These are phyloP conservation scores for Stephania cephalantha DNA, from an alignment of 164 flowering plant species.

Conservation along the genomic window DNA sequence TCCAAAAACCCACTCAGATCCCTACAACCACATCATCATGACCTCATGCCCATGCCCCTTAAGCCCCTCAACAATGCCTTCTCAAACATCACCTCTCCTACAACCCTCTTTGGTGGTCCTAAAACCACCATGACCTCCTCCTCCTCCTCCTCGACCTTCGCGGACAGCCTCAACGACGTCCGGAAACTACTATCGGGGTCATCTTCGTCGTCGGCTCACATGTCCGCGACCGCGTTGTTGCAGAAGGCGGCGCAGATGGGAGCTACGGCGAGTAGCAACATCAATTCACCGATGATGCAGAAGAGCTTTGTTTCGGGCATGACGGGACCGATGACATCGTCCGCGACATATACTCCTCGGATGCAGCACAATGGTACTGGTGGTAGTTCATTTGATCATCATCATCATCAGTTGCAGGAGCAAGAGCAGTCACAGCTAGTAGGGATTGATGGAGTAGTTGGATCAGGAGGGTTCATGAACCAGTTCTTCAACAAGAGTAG, in stretches of 20 bases:
- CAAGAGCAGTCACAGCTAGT: constrained; percentile 22
- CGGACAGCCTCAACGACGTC: constrained; percentile 30
- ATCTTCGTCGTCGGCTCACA: constrained; percentile 12
- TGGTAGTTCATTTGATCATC: constrained; percentile 1
- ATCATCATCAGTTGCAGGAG: constrained; percentile 15
- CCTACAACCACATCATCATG: constrained; percentile 32
- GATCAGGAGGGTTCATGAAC: constrained; percentile 17
- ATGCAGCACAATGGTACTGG: constrained; percentile 14
- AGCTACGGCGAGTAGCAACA: constrained; percentile 32
- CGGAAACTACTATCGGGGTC: constrained; percentile 1
- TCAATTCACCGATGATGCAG: constrained; percentile 22
- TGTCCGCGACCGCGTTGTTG: constrained; percentile 52
- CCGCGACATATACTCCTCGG: constrained; percentile 12
- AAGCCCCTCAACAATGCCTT: constrained; percentile 53
- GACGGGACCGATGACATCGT: constrained; percentile 21
- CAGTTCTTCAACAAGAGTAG: constrained; percentile 21
- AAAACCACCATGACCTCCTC: constrained; percentile 27
- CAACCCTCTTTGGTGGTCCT: constrained; percentile 40
- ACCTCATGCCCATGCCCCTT: constrained; percentile 46
- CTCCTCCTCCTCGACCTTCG: constrained; percentile 39
- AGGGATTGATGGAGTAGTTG: constrained; percentile 13
- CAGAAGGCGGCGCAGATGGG: constrained; percentile 69
- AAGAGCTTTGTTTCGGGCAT: constrained; percentile 22
- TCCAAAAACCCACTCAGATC: constrained; percentile 52
- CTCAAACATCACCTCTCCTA: constrained; percentile 16